A percentile compares a stretch with the other conserved stretches of the same genome.
These are phyloP conservation scores for Tylopilus subfusipes DNA, from an alignment of 768 basidiomycete species.

Conservation along the genomic window DNA sequence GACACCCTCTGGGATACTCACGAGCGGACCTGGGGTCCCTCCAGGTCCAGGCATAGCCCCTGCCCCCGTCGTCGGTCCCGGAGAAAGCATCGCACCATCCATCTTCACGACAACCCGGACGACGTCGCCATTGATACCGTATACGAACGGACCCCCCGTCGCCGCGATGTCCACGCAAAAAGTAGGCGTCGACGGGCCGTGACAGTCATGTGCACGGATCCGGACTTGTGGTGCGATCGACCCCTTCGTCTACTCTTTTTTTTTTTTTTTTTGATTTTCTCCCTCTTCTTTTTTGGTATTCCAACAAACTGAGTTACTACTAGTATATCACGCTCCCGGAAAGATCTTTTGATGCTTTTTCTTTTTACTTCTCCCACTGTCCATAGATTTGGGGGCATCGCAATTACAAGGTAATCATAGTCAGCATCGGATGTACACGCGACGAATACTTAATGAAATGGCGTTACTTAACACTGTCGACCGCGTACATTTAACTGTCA, in stretches of 20 bases:
- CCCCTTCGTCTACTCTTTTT: background rate
- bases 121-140: conserved; percentile 26
- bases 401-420: conserved; percentile 5
- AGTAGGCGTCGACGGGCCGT: conserved; percentile 20
- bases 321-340: background rate
- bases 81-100: conserved; percentile 7
- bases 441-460: conserved; percentile 8
- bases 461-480: background rate
- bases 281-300: background rate
- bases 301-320: background rate
- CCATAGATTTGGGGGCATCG: conserved; percentile 4
- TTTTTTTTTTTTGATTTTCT: background rate
- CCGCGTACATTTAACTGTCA: no score
- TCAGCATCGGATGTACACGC: background rate
- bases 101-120: conserved; percentile 18
- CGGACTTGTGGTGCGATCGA: background rate
- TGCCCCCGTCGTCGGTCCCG: conserved; percentile 12
- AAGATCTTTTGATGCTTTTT: conserved; percentile 1
- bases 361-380: background rate
- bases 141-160: conserved; percentile 5
- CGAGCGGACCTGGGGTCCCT: conserved; percentile 28
- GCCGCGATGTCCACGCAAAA: conserved; percentile 14
- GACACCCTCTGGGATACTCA: conserved; percentile 25
- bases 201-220: background rate
- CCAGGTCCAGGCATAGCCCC: conserved; percentile 28